These are phyloP conservation scores for Neurospora discreta DNA, from an alignment of 495 filamentous ascomycete species.

Conservation along the genomic window DNA sequence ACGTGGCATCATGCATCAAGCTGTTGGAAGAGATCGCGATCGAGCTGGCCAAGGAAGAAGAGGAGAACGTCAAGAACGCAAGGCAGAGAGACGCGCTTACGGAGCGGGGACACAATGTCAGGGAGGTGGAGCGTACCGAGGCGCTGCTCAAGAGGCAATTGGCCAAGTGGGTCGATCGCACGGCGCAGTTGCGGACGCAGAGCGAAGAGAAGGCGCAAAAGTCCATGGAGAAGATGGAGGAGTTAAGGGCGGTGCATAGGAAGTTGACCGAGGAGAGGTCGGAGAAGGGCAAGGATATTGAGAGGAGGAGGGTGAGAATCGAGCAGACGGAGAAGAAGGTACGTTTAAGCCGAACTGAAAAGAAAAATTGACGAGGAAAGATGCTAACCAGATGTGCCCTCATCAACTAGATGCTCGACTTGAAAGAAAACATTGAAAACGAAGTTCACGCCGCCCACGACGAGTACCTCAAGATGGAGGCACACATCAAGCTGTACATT, in stretches of 20 bases:
- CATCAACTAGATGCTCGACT: constrained; percentile 69
- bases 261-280: constrained; percentile 71
- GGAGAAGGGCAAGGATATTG: constrained; percentile 82
- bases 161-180: constrained; percentile 71
- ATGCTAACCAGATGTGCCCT: not conserved
- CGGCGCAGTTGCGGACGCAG: constrained; percentile 63
- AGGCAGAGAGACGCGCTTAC: constrained; percentile 78
- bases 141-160: constrained; percentile 73
- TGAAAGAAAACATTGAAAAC: constrained; percentile 92
- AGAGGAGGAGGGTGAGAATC: constrained; percentile 77
- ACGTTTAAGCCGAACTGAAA: constrained; percentile 13
- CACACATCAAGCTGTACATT: constrained; percentile 94
- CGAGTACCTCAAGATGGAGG: constrained; percentile 92
- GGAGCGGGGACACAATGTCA: constrained; percentile 75
- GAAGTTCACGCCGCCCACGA: constrained; percentile 80
- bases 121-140: constrained; percentile 84
- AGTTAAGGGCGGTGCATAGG: constrained; percentile 69
- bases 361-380: not conserved
- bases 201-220: constrained; percentile 68
- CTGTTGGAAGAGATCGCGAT: constrained; percentile 75
- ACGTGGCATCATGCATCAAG: constrained; percentile 76
- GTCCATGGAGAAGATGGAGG: constrained; percentile 82
- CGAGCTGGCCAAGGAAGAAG: constrained; percentile 82
- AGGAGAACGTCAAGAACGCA: constrained; percentile 65
- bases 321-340: constrained; percentile 99